Conservation (phyloP, 139 green algal genomes). For the Picocystis salinarum region DNA sequence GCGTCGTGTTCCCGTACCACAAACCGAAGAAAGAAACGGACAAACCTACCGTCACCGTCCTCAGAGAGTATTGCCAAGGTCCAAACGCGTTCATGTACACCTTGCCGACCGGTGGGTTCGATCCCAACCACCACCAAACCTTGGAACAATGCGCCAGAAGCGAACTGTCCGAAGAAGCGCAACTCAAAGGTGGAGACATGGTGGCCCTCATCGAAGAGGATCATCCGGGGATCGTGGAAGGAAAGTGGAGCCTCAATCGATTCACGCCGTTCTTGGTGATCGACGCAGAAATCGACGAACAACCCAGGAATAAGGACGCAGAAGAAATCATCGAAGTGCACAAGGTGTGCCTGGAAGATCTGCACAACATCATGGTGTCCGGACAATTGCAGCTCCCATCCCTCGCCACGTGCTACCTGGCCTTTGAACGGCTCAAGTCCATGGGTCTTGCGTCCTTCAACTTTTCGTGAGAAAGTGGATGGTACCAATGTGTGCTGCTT, state of each 20-base stretch:
- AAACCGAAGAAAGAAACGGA: neutral
- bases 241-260: constrained; percentile 68
- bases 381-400: constrained; percentile 52
- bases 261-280: constrained; percentile 61
- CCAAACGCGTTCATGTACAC: constrained; percentile 39
- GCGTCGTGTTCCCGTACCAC: constrained; percentile 37
- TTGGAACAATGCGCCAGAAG: constrained; percentile 26
- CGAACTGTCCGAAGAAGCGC: constrained; percentile 60
- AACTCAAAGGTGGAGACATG: constrained; percentile 43
- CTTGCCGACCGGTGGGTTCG: constrained; percentile 47
- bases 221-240: constrained; percentile 46
- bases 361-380: constrained; percentile 21
- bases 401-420: constrained; percentile 34
- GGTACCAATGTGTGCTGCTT: too few relatives aligned
- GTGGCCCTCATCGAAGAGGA: constrained; percentile 29
- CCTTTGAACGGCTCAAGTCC: constrained; percentile 36
- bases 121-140: constrained; percentile 29
- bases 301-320: constrained; percentile 19
- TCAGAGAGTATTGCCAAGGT: constrained; percentile 50
- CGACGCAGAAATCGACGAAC: constrained; percentile 14
- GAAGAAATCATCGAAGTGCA: constrained; percentile 37
- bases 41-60: constrained; percentile 29
- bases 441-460: too few relatives aligned
- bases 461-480: too few relatives aligned
- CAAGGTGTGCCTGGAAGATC: constrained; percentile 22